Conservation (phyloP, 1,284 basidiomycete species). For the Exobasidium rhododendri region DNA sequence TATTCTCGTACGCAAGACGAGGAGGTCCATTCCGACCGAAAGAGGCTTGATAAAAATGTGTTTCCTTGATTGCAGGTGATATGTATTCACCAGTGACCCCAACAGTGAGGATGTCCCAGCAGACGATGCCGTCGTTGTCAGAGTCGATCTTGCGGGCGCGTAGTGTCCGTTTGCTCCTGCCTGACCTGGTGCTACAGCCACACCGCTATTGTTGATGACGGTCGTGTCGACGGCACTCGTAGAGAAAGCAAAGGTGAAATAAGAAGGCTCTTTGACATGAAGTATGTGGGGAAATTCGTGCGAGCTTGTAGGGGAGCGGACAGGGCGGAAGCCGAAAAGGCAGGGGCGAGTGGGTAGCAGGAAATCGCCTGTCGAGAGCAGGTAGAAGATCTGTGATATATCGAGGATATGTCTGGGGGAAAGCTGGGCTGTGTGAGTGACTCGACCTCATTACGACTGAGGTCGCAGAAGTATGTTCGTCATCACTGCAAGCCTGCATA, state of each 20-base stretch:
- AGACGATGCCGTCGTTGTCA: constrained; percentile 50
- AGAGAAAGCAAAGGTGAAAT: constrained; percentile 54
- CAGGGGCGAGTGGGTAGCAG: constrained; percentile 59
- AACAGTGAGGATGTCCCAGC: constrained; percentile 36
- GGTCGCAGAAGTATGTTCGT: no score
- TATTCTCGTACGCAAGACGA: constrained; percentile 28
- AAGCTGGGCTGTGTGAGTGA: no score
- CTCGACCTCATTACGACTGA: no score
- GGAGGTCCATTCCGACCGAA: constrained; percentile 53
- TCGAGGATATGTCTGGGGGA: no score
- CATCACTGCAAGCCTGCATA: no score
- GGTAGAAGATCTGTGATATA: no score
- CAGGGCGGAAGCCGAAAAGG: neutral
- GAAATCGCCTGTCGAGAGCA: no score
- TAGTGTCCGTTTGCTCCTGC: constrained; percentile 49
- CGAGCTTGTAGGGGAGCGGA: neutral
- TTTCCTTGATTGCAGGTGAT: constrained; percentile 25
- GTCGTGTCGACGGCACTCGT: constrained; percentile 47
- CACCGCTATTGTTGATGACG: constrained; percentile 36
- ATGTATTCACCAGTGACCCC: constrained; percentile 25
- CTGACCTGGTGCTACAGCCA: constrained; percentile 42
- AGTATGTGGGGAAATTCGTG: neutral
- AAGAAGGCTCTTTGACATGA: constrained; percentile 13
- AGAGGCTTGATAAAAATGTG: constrained; percentile 23
- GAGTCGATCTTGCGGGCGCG: constrained; percentile 54